Percentiles rank a stretch among this genome's conserved stretches.
Evolutionary conservation across 495 filamentous ascomycete genomes (phyloP).

Genomic region (Glonium stellatum): DNA sequence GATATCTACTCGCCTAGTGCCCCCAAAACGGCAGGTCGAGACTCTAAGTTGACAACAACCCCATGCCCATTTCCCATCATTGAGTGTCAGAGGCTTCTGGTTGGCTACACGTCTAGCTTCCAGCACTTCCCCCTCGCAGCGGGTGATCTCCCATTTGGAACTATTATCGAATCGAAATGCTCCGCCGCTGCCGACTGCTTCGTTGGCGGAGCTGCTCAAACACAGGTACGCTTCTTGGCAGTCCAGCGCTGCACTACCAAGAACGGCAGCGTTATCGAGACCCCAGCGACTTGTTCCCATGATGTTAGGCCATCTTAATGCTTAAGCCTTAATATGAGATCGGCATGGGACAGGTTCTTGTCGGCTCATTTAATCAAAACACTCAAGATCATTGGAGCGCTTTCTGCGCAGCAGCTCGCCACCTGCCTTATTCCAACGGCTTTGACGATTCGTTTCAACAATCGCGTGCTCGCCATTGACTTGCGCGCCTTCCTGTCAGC

Average conservation of each 20-base stretch:
- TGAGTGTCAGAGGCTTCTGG: neutral
- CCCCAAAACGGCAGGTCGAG: neutral
- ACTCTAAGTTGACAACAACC: neutral
- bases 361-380: conserved; percentile 12
- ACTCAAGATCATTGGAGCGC: conserved; percentile 5
- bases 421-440: conserved; percentile 3
- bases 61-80: neutral
- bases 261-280: neutral
- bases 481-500: neutral
- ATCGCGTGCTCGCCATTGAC: neutral
- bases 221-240: neutral
- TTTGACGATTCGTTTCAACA: neutral
- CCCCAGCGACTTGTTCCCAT: neutral
- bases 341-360: conserved; percentile 1
- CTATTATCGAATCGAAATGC: neutral
- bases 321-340: conserved; percentile 10
- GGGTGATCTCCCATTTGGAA: neutral
- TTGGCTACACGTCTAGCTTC: neutral
- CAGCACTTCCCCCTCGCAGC: neutral
- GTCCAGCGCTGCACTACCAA: neutral
- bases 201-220: neutral
- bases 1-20: neutral
- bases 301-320: neutral
- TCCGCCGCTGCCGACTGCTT: neutral
- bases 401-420: neutral